Base-by-base conservation (phyloP, 768 basidiomycete species). In the Boletus bicolor region DNA sequence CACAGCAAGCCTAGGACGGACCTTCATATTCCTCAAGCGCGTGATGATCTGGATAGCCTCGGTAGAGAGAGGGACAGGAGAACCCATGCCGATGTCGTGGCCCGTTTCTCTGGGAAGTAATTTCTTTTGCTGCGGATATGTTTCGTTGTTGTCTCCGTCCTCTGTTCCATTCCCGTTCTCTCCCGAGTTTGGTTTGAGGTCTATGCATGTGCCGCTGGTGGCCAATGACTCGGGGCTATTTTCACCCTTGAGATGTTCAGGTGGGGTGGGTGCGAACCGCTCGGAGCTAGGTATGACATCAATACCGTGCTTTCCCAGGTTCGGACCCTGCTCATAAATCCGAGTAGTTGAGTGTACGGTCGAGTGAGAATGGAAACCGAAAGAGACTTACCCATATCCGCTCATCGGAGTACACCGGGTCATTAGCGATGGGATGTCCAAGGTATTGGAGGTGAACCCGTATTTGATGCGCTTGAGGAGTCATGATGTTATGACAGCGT, bases 391-490 rank as follows among this genome's bases (percentile, higher is more conserved):
- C 90, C 90, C 90, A 92, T 49, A 91, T 90, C 39, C 79, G 80
- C 35, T 77, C 75, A 56, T 89, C 88, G 17, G 89, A 87, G 72
- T 99, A 99, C 3, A 98, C 81, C 2, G 94, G 91, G 62, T 98
- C 97, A 68, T 99, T 98, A 11, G 92, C 91, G 59, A 99, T 93
- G 0, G 97, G 89, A 67, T 91, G 77, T 1, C 96, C 97, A 54
- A 99, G 82, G 71, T 82, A 98, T 72, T 98, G 97, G 3, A 99
- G 81, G 67, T 99, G 97, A 4, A 99, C 96, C 48, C 97, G 83
- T 55, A 98, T 91, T 72, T 99, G 97, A 73, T 99, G 97, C 0
- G 97, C 94, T 97, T 61, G 2, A 21, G 45, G 42, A 30, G 34
- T 39, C 24, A 55, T 50, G 8, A 43, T 46, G 51, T 44, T 41